Conservation (phyloP, 208 protist species). For the Hexamita inflata region DNA sequence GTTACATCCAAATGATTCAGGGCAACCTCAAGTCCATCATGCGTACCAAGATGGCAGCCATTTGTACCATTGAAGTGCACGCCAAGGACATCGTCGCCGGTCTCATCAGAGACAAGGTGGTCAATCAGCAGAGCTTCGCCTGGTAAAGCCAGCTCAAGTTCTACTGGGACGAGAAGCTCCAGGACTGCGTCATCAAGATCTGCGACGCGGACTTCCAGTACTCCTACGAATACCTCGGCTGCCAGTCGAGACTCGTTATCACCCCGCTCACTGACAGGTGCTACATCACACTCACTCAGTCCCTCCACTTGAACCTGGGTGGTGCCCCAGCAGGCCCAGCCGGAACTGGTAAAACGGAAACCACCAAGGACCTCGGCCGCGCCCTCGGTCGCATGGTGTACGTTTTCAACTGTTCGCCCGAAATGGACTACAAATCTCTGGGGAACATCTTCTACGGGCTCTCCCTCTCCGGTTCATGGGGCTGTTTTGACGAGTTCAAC, state of each 20-base stretch:
- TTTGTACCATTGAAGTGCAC: slow-evolving; percentile 92
- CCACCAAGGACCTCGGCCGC: slow-evolving; percentile 89
- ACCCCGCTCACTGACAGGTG: slow-evolving; percentile 91
- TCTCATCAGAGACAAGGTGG: slow-evolving; percentile 58
- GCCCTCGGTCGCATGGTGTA: slow-evolving; percentile 84
- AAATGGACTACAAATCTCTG: slow-evolving; percentile 85
- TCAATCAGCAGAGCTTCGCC: slow-evolving; percentile 64
- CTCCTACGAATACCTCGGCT: slow-evolving; percentile 95
- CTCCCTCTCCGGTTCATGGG: slow-evolving; percentile 78
- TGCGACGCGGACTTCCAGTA: slow-evolving; percentile 81
- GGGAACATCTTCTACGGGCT: slow-evolving; percentile 87
- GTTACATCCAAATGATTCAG: slow-evolving; percentile 75
- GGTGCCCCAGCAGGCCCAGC: slow-evolving; percentile 77
- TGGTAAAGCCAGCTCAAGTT: slow-evolving; percentile 87
- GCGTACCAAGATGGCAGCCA: slow-evolving; percentile 86
- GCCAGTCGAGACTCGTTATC: slow-evolving; percentile 83
- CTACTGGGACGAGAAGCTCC: slow-evolving; percentile 70
- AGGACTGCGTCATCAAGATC: slow-evolving; percentile 74
- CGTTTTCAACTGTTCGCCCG: slow-evolving; percentile 79
- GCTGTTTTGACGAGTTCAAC: slow-evolving; percentile 89
- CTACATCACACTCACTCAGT: slow-evolving; percentile 93
- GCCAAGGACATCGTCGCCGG: slow-evolving; percentile 52
- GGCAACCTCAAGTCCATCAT: slow-evolving; percentile 47
- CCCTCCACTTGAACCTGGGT: slow-evolving; percentile 78
- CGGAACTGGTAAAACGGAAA: slow-evolving; percentile 91